phyloP scores from a whole-genome alignment of 2,329 filamentous ascomycete genomes.

The Cytospora leucostoma region DNA sequence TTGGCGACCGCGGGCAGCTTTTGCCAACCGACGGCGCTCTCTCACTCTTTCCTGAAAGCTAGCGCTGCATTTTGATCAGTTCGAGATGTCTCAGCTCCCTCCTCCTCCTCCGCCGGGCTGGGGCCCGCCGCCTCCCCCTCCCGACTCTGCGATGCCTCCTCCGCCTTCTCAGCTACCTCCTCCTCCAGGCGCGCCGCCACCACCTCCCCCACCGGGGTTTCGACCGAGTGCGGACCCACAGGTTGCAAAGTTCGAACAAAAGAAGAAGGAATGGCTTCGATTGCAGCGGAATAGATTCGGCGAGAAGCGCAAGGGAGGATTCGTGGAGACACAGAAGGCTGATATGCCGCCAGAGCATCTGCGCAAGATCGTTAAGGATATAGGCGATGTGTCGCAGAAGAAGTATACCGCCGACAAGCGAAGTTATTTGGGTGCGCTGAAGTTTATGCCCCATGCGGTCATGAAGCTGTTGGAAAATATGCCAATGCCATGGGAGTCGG shows the following conservation, averaged over 20 bases:
- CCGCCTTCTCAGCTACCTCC: conserved; percentile 59
- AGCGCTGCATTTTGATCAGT: conserved; percentile 16
- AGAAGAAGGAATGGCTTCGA: conserved; percentile 98
- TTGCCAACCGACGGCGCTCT: conserved; percentile 24
- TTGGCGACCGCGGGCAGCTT: conserved; percentile 24
- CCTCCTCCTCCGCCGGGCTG: conserved; percentile 61
- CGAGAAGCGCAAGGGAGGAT: conserved; percentile 94
- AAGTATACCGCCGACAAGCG: conserved; percentile 99
- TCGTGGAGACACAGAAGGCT: conserved; percentile 96
- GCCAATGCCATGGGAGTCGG: conserved; percentile 99
- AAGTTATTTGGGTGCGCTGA: conserved; percentile 93
- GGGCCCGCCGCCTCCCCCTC: conserved; percentile 50
- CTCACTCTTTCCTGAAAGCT: conserved; percentile 12
- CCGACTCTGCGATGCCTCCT: conserved; percentile 58
- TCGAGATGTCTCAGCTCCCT: conserved; percentile 52
- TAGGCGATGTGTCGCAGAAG: conserved; percentile 98
- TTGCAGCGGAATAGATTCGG: conserved; percentile 89
- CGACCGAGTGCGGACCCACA: conserved; percentile 79
- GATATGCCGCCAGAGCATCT: conserved; percentile 98
- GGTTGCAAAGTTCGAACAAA: conserved; percentile 92
- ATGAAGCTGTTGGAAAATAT: conserved; percentile 98
- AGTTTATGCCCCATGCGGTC: conserved; percentile 99
- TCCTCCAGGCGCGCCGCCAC: conserved; percentile 55
- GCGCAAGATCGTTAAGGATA: conserved; percentile 97
- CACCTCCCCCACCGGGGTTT: conserved; percentile 85